A percentile compares a stretch with the other conserved stretches of the same genome.
These are phyloP conservation scores for Typha latifolia DNA, from an alignment of 176 grass and related monocot species.

Conservation along the genomic window DNA sequence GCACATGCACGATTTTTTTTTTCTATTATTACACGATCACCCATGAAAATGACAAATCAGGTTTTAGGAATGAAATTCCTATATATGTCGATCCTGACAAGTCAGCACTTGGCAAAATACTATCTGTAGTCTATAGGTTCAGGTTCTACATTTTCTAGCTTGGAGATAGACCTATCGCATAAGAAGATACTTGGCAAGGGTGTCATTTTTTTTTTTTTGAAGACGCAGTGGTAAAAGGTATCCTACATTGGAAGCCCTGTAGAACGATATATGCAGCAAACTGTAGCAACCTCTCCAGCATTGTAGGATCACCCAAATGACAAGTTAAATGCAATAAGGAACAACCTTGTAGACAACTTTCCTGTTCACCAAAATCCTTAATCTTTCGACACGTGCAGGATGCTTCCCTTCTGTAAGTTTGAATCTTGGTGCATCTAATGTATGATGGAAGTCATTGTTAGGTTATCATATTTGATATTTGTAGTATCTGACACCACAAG, in stretches of 20 bases:
- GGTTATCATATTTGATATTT: conserved; percentile 62
- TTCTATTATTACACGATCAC: too few species aligned
- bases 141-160: too few species aligned
- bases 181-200: conserved; percentile 70
- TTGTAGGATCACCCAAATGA: conserved; percentile 40
- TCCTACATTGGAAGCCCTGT: conserved; percentile 80
- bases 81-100: neutral
- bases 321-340: conserved; percentile 70
- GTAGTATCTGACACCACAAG: conserved; percentile 47
- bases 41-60: conserved; percentile 26
- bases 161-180: conserved; percentile 38
- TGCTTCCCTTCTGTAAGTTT: conserved; percentile 32
- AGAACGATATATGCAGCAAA: conserved; percentile 79
- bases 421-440: conserved; percentile 15
- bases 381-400: conserved; percentile 59
- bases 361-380: conserved; percentile 35
- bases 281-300: conserved; percentile 73
- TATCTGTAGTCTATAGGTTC: neutral
- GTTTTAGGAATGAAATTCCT: neutral
- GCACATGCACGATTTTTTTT: too few species aligned
- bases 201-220: conserved; percentile 75
- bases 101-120: neutral
- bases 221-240: conserved; percentile 84
- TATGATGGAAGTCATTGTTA: conserved; percentile 37
- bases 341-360: conserved; percentile 80